These are phyloP conservation scores for Achaetomiella virescens DNA, from an alignment of 495 filamentous ascomycete genomes.

Conservation along the genomic window DNA sequence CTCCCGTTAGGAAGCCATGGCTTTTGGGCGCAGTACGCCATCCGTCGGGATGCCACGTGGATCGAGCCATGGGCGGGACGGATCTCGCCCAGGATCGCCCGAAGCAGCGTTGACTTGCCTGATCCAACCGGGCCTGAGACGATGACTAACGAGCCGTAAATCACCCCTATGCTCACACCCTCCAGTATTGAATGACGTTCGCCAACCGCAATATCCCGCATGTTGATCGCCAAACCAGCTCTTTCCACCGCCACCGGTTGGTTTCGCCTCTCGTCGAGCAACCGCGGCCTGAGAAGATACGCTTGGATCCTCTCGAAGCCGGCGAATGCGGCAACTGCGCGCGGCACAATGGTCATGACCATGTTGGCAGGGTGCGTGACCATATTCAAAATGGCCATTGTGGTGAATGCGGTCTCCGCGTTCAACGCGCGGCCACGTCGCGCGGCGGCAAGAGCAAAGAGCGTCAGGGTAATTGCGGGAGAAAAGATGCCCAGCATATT, in stretches of 20 bases:
- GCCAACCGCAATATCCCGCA: neutral
- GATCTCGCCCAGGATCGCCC: conserved; percentile 49
- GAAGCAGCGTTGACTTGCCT: conserved; percentile 53
- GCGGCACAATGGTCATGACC: conserved; percentile 37
- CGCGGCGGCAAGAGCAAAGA: conserved; percentile 31
- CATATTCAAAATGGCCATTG: conserved; percentile 31
- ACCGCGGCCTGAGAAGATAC: conserved; percentile 7
- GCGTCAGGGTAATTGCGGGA: conserved; percentile 34
- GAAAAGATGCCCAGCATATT: conserved; percentile 40
- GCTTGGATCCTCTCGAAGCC: conserved; percentile 34
- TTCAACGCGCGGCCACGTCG: conserved; percentile 16
- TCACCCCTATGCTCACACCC: conserved; percentile 10
- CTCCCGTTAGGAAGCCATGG: conserved; percentile 53
- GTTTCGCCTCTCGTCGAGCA: neutral
- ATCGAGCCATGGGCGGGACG: conserved; percentile 40
- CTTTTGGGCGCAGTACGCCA: conserved; percentile 39
- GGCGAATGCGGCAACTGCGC: conserved; percentile 25
- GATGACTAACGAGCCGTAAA: conserved; percentile 6
- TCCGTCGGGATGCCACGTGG: conserved; percentile 11
- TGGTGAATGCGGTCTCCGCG: conserved; percentile 34
- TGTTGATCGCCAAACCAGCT: neutral
- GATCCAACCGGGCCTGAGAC: conserved; percentile 44
- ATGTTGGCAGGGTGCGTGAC: conserved; percentile 39
- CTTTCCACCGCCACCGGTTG: neutral
- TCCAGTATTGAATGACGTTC: conserved; percentile 10